phyloP scores from a whole-genome alignment of 1,139 yeast species.

The Yamadazyma friedrichii region DNA sequence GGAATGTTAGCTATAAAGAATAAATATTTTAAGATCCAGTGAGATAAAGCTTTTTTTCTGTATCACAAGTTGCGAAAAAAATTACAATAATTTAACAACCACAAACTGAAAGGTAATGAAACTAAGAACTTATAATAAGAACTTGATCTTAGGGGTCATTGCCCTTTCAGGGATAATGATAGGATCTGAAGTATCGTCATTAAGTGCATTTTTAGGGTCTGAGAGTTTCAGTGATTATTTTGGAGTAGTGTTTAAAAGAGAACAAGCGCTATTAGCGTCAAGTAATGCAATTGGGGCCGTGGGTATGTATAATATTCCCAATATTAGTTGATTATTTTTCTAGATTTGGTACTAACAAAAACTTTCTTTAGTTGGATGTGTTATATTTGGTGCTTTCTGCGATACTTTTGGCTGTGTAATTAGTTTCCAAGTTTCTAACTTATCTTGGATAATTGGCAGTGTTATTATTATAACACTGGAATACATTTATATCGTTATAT shows the following conservation, averaged over 20 bases:
- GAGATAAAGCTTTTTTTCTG: not conserved
- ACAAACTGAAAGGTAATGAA: constrained; percentile 9
- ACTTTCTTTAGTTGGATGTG: constrained; percentile 26
- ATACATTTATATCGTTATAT: constrained; percentile 23
- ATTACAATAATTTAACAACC: constrained; percentile 1
- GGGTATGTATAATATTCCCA: constrained; percentile 6
- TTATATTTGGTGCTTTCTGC: constrained; percentile 30
- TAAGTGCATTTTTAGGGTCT: constrained; percentile 23
- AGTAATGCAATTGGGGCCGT: constrained; percentile 30
- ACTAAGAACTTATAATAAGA: constrained; percentile 17
- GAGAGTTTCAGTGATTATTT: constrained; percentile 23
- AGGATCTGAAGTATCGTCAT: constrained; percentile 32
- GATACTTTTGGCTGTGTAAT: constrained; percentile 29
- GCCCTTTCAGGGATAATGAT: constrained; percentile 30
- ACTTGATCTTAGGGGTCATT: constrained; percentile 17
- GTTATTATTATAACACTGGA: constrained; percentile 25
- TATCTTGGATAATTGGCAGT: constrained; percentile 30
- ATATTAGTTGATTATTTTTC: not conserved
- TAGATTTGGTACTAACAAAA: not conserved
- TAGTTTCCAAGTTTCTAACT: constrained; percentile 25
- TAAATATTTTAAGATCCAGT: too few relatives aligned
- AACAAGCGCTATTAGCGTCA: constrained; percentile 26
- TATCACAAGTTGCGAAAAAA: constrained; percentile 6
- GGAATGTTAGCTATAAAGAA: too few relatives aligned
- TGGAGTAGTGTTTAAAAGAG: constrained; percentile 22